These are phyloP conservation scores for Atkinsonella texensis DNA, from an alignment of 2,329 filamentous ascomycete species.

Conservation along the genomic window DNA sequence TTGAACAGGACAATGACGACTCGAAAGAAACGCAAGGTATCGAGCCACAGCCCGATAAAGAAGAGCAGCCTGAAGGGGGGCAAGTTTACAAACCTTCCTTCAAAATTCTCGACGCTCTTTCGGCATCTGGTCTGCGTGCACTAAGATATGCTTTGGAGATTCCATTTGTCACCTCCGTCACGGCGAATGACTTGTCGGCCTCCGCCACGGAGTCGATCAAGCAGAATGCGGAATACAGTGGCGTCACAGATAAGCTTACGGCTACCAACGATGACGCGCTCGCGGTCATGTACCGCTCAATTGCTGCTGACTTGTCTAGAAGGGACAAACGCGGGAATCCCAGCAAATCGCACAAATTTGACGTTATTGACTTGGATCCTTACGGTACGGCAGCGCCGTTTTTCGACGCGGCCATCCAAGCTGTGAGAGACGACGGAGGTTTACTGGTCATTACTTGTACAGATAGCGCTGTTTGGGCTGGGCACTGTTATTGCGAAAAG, in stretches of 20 bases:
- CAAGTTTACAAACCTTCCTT: constrained; percentile 39
- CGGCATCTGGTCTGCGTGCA: constrained; percentile 83
- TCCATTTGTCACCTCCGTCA: constrained; percentile 68
- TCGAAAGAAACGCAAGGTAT: background rate
- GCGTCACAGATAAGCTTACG: constrained; percentile 55
- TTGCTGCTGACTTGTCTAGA: constrained; percentile 40
- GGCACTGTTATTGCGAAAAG: constrained; percentile 89
- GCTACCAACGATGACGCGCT: constrained; percentile 74
- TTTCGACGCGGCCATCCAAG: constrained; percentile 80
- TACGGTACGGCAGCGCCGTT: constrained; percentile 92
- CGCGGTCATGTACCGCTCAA: constrained; percentile 74
- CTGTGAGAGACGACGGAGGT: constrained; percentile 72
- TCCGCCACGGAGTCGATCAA: constrained; percentile 71
- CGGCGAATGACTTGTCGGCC: constrained; percentile 78
- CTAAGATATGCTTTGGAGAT: constrained; percentile 87
- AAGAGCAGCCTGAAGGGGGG: constrained; percentile 11
- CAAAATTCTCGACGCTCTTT: constrained; percentile 87
- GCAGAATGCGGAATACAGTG: constrained; percentile 76
- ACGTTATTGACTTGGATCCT: constrained; percentile 92
- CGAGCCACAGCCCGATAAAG: constrained; percentile 8
- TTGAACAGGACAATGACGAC: constrained; percentile 8
- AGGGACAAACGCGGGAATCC: constrained; percentile 27
- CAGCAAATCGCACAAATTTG: constrained; percentile 48
- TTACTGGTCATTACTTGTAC: constrained; percentile 93
- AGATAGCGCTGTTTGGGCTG: constrained; percentile 90